Conservation (phyloP, 2,329 filamentous ascomycete genomes). For the Grosmannia penicillata region DNA sequence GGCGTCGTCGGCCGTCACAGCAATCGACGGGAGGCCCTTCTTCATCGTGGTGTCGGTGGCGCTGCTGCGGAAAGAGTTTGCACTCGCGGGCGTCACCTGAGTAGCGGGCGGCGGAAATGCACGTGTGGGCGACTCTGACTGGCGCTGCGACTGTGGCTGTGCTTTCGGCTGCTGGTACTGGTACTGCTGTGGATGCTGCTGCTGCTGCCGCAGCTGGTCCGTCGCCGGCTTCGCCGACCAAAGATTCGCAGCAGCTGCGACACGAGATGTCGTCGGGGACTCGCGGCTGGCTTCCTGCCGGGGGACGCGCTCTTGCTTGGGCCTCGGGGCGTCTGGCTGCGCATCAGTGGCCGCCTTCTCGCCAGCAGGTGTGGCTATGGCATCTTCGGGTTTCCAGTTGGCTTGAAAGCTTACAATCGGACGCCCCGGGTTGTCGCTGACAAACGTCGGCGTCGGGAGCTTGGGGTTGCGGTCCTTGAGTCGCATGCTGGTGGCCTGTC, state of each 20-base stretch:
- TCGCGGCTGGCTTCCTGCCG: no score
- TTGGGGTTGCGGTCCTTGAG: conserved; percentile 75
- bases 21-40: conserved; percentile 32
- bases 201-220: conserved; percentile 15
- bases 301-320: no score
- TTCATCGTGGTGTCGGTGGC: no score
- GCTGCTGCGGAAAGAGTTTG: no score
- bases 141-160: conserved; percentile 15
- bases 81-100: no score
- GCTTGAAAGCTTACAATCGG: conserved; percentile 96
- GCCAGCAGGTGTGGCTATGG: conserved; percentile 27
- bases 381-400: conserved; percentile 47
- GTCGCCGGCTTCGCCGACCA: no score
- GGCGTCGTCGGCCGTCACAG: conserved; percentile 21
- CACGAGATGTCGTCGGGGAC: no score
- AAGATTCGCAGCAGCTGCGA: no score
- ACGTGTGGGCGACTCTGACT: conserved; percentile 12
- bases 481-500: conserved; percentile 78
- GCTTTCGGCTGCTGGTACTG: conserved; percentile 8
- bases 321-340: conserved; percentile 40
- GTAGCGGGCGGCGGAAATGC: conserved; percentile 25
- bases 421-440: conserved; percentile 78
- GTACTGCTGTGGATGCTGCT: conserved; percentile 15
- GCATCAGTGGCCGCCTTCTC: conserved; percentile 52
- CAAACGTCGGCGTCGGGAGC: conserved; percentile 74